Conservation (phyloP, 148 eudicot genomes). For the Nepenthes gracilis region DNA sequence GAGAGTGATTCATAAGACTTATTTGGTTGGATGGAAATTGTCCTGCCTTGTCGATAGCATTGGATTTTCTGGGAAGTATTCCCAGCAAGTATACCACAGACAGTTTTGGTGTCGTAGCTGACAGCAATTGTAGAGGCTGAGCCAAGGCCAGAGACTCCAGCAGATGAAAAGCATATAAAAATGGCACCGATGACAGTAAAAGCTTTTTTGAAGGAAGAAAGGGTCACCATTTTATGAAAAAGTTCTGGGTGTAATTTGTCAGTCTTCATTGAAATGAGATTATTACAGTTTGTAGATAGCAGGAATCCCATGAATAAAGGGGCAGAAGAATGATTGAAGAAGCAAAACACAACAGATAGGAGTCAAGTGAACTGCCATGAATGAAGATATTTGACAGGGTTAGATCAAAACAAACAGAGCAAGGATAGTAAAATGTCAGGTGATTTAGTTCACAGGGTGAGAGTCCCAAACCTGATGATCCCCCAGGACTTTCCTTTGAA, state of each 20-base stretch:
- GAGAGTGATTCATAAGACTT: conserved; percentile 31
- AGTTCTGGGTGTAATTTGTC: not conserved
- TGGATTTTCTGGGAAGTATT: conserved; percentile 26
- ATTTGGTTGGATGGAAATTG: conserved; percentile 19
- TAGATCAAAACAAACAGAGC: not conserved
- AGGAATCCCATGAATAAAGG: no score
- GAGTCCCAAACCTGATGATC: not conserved
- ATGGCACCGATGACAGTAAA: conserved; percentile 6
- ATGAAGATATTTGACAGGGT: not conserved
- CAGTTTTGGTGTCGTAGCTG: conserved; percentile 18
- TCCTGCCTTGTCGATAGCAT: conserved; percentile 23
- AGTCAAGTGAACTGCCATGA: no score
- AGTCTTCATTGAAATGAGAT: not conserved
- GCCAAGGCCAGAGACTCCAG: conserved; percentile 22
- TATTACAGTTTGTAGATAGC: not conserved
- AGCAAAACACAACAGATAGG: no score
- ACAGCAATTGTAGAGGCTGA: conserved; percentile 33
- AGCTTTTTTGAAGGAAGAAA: conserved; percentile 6
- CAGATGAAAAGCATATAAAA: conserved; percentile 5
- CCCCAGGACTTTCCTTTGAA: not conserved
- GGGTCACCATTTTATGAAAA: conserved; percentile 10
- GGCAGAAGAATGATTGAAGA: no score
- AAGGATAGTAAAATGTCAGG: not conserved
- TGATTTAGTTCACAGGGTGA: not conserved
- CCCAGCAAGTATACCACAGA: conserved; percentile 42